Conservation (phyloP, 2,329 filamentous ascomycete species). For the Mariannaea elegans region DNA sequence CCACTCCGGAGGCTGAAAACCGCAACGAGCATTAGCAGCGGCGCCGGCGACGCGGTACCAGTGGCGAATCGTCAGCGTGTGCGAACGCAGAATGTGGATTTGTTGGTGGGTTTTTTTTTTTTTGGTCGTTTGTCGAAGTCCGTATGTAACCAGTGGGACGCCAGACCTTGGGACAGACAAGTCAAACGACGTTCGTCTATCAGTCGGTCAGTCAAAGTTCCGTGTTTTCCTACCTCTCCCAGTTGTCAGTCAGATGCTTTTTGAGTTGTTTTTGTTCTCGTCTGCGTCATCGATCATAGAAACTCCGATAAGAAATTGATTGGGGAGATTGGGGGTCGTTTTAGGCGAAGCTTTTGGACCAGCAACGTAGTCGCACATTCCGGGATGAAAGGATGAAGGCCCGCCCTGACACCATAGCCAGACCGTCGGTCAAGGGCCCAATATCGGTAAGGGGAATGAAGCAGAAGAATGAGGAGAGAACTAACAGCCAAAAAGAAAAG, state of each 20-base stretch:
- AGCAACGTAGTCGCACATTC: not conserved
- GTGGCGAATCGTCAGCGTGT: constrained; percentile 8
- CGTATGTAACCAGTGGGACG: constrained; percentile 20
- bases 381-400: constrained; percentile 9
- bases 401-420: constrained; percentile 1
- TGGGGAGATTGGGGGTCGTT: constrained; percentile 5
- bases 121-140: constrained; percentile 7
- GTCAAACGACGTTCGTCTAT: constrained; percentile 15
- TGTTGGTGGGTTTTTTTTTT: constrained; percentile 12
- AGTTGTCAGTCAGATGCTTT: constrained; percentile 31
- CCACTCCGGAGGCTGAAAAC: not conserved
- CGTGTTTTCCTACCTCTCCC: constrained; percentile 25
- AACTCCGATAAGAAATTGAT: constrained; percentile 8
- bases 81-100: not conserved
- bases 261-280: not conserved
- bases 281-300: constrained; percentile 7
- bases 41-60: not conserved
- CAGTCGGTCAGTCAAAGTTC: constrained; percentile 16
- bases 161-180: constrained; percentile 11
- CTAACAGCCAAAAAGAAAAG: constrained; percentile 1
- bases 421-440: not conserved
- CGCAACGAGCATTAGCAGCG: constrained; percentile 11
- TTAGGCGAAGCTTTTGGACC: constrained; percentile 13
- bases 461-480: not conserved
- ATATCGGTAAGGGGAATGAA: not conserved